phyloP scores from a whole-genome alignment of 2,329 filamentous ascomycete species.

The Aspergillus udagawae region DNA sequence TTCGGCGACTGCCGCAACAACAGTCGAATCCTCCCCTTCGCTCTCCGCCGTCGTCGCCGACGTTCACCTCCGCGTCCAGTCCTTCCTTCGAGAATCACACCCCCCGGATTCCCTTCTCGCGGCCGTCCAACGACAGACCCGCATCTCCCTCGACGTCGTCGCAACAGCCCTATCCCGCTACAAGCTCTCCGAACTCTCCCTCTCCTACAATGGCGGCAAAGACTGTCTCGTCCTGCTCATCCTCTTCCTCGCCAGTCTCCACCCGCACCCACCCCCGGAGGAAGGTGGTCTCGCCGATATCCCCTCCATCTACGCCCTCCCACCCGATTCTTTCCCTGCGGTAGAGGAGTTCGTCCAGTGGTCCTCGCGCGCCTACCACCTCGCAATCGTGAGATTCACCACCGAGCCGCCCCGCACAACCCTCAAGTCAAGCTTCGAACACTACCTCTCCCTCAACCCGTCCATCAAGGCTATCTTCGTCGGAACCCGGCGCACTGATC shows the following conservation, averaged over 20 bases:
- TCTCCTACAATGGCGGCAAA: conserved; percentile 97
- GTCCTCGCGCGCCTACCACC: conserved; percentile 65
- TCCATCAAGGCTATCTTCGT: conserved; percentile 76
- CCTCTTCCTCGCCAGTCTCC: conserved; percentile 68
- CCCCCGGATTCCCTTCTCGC: conserved; percentile 53
- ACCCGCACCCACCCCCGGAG: conserved; percentile 41
- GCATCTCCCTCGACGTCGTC: conserved; percentile 68
- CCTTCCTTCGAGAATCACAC: conserved; percentile 61
- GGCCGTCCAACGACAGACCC: conserved; percentile 70
- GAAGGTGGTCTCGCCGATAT: conserved; percentile 41
- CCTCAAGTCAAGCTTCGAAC: conserved; percentile 76
- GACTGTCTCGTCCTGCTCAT: conserved; percentile 92
- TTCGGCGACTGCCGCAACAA: conserved; percentile 5
- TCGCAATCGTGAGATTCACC: conserved; percentile 70
- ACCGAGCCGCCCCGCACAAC: conserved; percentile 50
- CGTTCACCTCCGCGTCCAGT: conserved; percentile 57
- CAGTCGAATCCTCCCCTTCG: conserved; percentile 15
- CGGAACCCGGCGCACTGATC: conserved; percentile 85
- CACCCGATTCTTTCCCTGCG: conserved; percentile 75
- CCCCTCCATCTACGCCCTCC: conserved; percentile 85
- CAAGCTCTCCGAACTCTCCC: conserved; percentile 71
- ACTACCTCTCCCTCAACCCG: conserved; percentile 58
- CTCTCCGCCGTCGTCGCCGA: conserved; percentile 61
- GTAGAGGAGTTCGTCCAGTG: conserved; percentile 77
- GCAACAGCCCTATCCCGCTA: conserved; percentile 72